These are phyloP conservation scores for Baudoinia panamericana DNA, from an alignment of 495 filamentous ascomycete species.

Conservation along the genomic window DNA sequence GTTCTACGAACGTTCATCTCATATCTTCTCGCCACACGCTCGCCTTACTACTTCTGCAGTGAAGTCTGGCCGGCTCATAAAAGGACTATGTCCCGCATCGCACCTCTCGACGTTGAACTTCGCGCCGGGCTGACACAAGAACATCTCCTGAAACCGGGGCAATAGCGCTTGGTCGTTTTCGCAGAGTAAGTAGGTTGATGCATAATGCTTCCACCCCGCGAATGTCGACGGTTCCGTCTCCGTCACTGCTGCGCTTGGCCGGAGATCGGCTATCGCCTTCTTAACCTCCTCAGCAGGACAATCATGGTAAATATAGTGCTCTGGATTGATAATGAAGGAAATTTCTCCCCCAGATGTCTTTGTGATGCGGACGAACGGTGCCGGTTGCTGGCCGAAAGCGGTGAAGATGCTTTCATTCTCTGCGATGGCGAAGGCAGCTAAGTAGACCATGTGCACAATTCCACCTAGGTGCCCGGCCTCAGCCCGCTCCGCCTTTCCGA, in stretches of 20 bases:
- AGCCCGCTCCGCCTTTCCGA: slow-evolving; percentile 30
- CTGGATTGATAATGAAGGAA: no score
- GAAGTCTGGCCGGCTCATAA: slow-evolving; percentile 13
- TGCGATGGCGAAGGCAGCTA: slow-evolving; percentile 30
- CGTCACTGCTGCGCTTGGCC: neutral
- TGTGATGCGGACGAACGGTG: no score
- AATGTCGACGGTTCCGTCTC: slow-evolving; percentile 22
- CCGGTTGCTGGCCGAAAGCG: no score
- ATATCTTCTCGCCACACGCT: slow-evolving; percentile 11
- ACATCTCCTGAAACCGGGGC: slow-evolving; percentile 28
- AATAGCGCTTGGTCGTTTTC: slow-evolving; percentile 33
- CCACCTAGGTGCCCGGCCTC: slow-evolving; percentile 31
- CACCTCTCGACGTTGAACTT: slow-evolving; percentile 11
- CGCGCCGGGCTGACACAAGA: slow-evolving; percentile 19
- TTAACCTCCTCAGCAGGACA: slow-evolving; percentile 4
- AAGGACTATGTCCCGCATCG: slow-evolving; percentile 11
- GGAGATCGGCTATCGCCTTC: neutral
- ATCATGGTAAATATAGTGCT: slow-evolving; percentile 19
- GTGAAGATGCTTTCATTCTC: slow-evolving; percentile 17
- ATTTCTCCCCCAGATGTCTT: no score
- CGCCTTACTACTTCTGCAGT: slow-evolving; percentile 8
- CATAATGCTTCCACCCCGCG: slow-evolving; percentile 36
- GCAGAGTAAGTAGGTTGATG: slow-evolving; percentile 38
- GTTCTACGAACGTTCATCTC: neutral
- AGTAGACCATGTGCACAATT: slow-evolving; percentile 34